Conservation (phyloP, 768 basidiomycete genomes). For the Suillus discolor region DNA sequence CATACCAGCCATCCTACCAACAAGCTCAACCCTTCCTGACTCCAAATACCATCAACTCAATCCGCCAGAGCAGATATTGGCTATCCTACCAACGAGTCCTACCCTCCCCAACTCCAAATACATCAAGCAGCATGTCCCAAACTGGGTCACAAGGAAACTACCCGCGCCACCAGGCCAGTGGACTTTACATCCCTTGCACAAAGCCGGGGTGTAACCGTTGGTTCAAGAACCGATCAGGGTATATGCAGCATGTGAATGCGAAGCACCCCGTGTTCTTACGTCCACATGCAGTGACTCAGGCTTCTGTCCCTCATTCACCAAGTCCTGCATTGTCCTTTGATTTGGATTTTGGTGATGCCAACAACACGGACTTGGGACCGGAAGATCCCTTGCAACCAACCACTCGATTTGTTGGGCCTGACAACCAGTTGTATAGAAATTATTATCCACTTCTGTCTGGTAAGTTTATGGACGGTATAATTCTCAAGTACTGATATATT, state of each 20-base stretch:
- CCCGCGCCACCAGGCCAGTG: not conserved
- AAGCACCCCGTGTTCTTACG: not conserved
- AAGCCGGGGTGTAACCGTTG: slow-evolving; percentile 1
- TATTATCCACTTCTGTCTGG: slow-evolving; percentile 12
- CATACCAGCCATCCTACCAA: too few species aligned
- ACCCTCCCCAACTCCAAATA: too few species aligned
- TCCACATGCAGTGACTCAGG: too few species aligned
- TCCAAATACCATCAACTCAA: too few species aligned
- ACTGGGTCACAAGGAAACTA: too few species aligned
- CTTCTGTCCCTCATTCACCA: not conserved
- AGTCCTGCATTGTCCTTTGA: not conserved
- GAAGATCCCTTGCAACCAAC: not conserved
- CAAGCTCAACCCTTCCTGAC: too few species aligned
- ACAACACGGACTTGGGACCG: too few species aligned
- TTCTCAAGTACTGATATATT: too few species aligned
- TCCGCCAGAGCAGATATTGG: too few species aligned
- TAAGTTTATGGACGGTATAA: not conserved
- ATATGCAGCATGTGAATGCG: not conserved
- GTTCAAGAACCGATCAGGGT: slow-evolving; percentile 6
- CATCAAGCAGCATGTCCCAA: too few species aligned
- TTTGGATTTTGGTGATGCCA: too few species aligned
- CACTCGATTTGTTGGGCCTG: slow-evolving; percentile 3
- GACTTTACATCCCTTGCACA: not conserved
- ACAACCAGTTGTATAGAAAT: slow-evolving; percentile 1
- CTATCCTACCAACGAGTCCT: too few species aligned